Conservation (phyloP, 495 filamentous ascomycete genomes). For the Hypoxylon fragiforme region DNA sequence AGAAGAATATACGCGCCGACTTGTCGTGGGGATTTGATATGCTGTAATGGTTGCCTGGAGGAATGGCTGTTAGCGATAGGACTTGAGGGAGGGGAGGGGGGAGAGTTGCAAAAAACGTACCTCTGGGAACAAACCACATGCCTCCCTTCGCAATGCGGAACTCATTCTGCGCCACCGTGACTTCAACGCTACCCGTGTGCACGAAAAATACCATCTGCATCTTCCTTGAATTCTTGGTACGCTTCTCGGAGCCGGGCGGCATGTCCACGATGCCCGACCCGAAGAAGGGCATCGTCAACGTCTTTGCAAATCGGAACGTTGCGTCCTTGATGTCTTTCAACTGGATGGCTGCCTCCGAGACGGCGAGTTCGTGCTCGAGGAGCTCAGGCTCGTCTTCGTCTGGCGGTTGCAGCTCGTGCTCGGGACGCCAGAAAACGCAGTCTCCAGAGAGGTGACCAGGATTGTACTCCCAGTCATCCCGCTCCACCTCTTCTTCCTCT, state of each 20-base stretch:
- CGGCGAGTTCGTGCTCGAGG: slow-evolving; percentile 69
- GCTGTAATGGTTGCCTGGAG: slow-evolving; percentile 78
- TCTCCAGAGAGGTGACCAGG: slow-evolving; percentile 52
- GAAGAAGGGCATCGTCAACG: slow-evolving; percentile 79
- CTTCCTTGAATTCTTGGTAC: slow-evolving; percentile 83
- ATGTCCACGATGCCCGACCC: slow-evolving; percentile 87
- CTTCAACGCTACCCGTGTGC: slow-evolving; percentile 71
- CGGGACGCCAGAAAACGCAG: slow-evolving; percentile 50
- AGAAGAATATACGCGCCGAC: slow-evolving; percentile 79
- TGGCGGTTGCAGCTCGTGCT: slow-evolving; percentile 45
- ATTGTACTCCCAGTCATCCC: slow-evolving; percentile 55
- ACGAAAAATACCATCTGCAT: slow-evolving; percentile 98
- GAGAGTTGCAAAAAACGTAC: slow-evolving; percentile 56
- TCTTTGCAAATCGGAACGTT: slow-evolving; percentile 84
- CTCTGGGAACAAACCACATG: slow-evolving; percentile 90
- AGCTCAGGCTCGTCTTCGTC: slow-evolving; percentile 53
- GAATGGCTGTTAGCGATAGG: slow-evolving; percentile 19
- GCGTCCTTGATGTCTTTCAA: slow-evolving; percentile 73
- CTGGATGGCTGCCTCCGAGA: slow-evolving; percentile 72
- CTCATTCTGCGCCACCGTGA: slow-evolving; percentile 75
- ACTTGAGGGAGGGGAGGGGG: too few species aligned
- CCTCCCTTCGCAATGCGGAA: slow-evolving; percentile 86
- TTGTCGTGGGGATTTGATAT: slow-evolving; percentile 72
- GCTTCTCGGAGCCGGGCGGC: slow-evolving; percentile 77
- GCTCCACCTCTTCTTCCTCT: slow-evolving; percentile 52